Evolutionary conservation across 1,284 basidiomycete species (phyloP), one percentile per base, ranked within the genome.

Genomic region (Apiotrichum montevideense): DNA sequence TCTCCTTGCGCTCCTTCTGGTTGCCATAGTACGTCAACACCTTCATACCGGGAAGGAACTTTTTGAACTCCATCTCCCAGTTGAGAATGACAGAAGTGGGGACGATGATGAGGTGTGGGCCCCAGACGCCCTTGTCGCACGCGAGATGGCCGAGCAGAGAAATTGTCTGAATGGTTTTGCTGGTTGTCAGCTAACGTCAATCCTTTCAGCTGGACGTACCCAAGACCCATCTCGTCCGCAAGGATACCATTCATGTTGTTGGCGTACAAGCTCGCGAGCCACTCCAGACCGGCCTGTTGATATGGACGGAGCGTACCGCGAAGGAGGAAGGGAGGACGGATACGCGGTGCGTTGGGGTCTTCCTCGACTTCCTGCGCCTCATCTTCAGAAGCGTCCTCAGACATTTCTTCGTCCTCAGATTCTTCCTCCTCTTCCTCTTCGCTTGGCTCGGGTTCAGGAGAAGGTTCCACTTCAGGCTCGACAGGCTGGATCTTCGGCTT

Each of bases 1-100:
- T 84, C 66, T 96, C 92, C 73, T 94, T 95, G 52, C 94, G 86
- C 58, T 93, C 89, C 75, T 91, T 92, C 56, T 88, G 87, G 48
- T 82, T 85, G 35, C 94, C 94, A 69, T 96, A 93, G 77, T 97
- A 98, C 57, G 90, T 89, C 40, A 98, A 79, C 55, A 90, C 85
- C 66, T 85, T 88, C 81, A 97, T 94, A 1, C 93, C 94, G 0
- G 94, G 94, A 2, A 97, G 79, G 71, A 97, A 97, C 77, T 96
- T 96, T 77, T 97, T 96, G 81, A 97, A 97, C 74, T 97, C 94
- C 88, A 97, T 95, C 74, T 96, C 94, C 94, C 94, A 98, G 71
- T 98, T 97, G 57, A 97, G 81, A 62, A 98, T 83, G 56, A 97
- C 94, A 60, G 89, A 92, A 1, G 94, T 97, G 1, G 94, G 92